These are phyloP conservation scores for Naematelia aurantialba DNA, from an alignment of 768 basidiomycete genomes.

Conservation along the genomic window DNA sequence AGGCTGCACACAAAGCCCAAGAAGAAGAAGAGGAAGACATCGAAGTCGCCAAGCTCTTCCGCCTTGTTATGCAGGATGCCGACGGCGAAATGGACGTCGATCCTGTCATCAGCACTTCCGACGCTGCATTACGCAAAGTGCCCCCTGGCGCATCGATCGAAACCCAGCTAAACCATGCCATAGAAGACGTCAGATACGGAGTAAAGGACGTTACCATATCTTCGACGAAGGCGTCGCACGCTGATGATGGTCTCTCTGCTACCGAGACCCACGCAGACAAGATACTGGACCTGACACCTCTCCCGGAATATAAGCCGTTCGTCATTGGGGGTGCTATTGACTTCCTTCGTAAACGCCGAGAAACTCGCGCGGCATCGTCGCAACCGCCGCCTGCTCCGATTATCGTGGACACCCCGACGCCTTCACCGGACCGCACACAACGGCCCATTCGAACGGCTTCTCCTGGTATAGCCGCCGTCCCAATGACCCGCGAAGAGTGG, in stretches of 20 bases:
- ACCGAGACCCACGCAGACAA: neutral
- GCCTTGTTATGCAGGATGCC: neutral
- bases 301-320: neutral
- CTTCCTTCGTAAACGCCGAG: neutral
- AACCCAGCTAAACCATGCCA: neutral
- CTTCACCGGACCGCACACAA: neutral
- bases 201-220: neutral
- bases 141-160: neutral
- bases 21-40: neutral
- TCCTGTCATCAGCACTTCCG: neutral
- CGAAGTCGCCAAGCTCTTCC: neutral
- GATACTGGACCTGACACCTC: neutral
- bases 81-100: neutral
- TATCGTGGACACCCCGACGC: neutral
- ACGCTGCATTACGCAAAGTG: neutral
- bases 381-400: neutral
- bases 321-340: neutral
- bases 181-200: neutral
- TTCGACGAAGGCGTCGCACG: neutral
- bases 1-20: too few species aligned
- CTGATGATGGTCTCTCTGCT: neutral
- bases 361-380: neutral
- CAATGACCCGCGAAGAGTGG: conserved; percentile 1
- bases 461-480: neutral
- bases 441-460: neutral